Base-by-base conservation (phyloP, 169 alveolate species). In the Eimeria brunetti region DNA sequence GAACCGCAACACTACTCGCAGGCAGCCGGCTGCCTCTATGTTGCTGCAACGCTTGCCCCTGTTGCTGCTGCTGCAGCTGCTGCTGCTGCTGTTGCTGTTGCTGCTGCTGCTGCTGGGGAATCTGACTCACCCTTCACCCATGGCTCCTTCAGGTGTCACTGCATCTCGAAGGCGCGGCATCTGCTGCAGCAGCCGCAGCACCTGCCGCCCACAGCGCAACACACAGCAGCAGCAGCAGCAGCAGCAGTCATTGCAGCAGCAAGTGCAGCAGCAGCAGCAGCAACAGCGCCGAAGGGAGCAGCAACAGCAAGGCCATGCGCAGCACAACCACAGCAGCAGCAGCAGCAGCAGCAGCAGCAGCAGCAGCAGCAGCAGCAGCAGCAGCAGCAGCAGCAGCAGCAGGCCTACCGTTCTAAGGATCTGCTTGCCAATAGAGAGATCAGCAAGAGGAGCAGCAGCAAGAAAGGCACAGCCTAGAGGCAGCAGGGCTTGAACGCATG, bases 131-230 rank as follows among this genome's bases (percentile, higher is more conserved):
- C 78, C 78, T 60, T n/a, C 76, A 36, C 67, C 78, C 14, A 60
- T 84, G 41, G 91, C 76, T 14, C 91, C 91, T 58, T 84, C 91
- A 56, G 91, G 91, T 84, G 91, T 84, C 11, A 84, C 91, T 44
- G 91, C 91, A 36, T 84, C 76, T 58, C 91, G 27, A 11, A 84
- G 75, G 24, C 75, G 91, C 30, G 91, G 91, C 91, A 84, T 84
- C 36, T 84, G 91, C 60, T 84, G 91, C 76, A 84, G 41, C 91
- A 56, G 91, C 91, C 76, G 91, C 91, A 84, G 91, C 76, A 84
- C 58, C 91, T 84, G 91, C 49, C 12, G 53, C 80, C 16, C 60
- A 84, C 78, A 58, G 58, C 60, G 38, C 62, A 44, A 5, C n/a
- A 41, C 56, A 41, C 30, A 36, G 91, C 91, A 33, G 36, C 67